Evolutionary conservation across 306 rosid species (phyloP).

Genomic region (Sophora flavescens): DNA sequence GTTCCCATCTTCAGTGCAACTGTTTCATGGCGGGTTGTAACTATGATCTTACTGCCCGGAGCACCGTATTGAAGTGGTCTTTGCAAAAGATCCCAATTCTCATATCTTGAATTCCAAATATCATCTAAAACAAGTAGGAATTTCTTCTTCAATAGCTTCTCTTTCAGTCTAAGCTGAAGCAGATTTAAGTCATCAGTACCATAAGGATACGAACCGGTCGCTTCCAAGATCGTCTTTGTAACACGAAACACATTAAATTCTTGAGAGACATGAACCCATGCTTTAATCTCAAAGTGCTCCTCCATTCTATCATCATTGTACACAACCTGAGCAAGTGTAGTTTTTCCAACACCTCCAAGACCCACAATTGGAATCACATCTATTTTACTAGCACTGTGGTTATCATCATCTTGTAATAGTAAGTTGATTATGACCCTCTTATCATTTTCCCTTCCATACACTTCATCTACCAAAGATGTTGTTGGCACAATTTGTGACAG

Average conservation of each 20-base stretch:
- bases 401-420: too few species aligned
- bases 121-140: conserved; percentile 44
- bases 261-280: conserved; percentile 33
- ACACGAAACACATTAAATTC: conserved; percentile 29
- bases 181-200: background rate
- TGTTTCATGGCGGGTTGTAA: too few species aligned
- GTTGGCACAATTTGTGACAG: conserved; percentile 22
- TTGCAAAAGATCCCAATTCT: background rate
- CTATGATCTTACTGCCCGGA: too few species aligned
- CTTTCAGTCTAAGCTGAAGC: conserved; percentile 17
- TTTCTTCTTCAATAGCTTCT: background rate
- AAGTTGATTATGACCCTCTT: background rate
- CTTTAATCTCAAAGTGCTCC: conserved; percentile 25
- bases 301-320: conserved; percentile 33
- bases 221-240: conserved; percentile 17
- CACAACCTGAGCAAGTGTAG: conserved; percentile 42
- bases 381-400: too few species aligned
- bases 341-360: conserved; percentile 38
- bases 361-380: background rate
- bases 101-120: conserved; percentile 40
- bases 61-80: too few species aligned
- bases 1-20: too few species aligned
- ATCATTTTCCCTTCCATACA: conserved; percentile 22
- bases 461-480: conserved; percentile 33
- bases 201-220: background rate